These are phyloP conservation scores for Penicillium palitans DNA, from an alignment of 2,329 filamentous ascomycete species.

Conservation along the genomic window DNA sequence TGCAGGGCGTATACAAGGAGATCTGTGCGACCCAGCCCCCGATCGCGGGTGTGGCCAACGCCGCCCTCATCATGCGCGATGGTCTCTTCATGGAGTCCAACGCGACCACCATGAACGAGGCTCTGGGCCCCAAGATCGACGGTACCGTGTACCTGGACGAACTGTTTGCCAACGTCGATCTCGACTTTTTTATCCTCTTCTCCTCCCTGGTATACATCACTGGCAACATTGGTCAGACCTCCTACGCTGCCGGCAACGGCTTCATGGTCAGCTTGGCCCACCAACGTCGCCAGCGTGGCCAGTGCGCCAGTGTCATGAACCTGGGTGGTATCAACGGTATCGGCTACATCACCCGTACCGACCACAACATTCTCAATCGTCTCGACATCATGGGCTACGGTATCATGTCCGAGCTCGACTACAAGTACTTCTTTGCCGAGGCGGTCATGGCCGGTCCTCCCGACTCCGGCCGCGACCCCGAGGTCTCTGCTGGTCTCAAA, in stretches of 20 bases:
- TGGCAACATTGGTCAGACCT: not conserved
- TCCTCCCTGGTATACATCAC: not conserved
- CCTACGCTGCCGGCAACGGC: not conserved
- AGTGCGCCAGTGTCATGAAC: not conserved
- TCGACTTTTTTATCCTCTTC: not conserved
- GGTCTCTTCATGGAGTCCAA: not conserved
- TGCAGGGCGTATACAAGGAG: not conserved
- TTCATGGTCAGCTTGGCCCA: not conserved
- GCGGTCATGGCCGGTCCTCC: not conserved
- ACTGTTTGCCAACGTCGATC: not conserved
- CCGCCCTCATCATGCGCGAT: not conserved
- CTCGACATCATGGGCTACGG: not conserved
- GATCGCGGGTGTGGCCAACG: not conserved
- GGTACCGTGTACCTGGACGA: not conserved
- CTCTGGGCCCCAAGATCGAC: not conserved
- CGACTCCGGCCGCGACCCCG: not conserved
- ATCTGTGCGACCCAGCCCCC: not conserved
- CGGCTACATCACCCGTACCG: not conserved
- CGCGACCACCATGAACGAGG: not conserved
- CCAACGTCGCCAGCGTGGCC: not conserved
- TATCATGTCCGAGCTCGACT: not conserved
- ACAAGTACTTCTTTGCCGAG: not conserved
- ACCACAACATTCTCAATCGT: not conserved
- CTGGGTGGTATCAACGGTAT: not conserved
- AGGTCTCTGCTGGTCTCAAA: not conserved